Base-by-base conservation (phyloP, 139 green algal genomes). In the Chlamydomonas sp. region DNA sequence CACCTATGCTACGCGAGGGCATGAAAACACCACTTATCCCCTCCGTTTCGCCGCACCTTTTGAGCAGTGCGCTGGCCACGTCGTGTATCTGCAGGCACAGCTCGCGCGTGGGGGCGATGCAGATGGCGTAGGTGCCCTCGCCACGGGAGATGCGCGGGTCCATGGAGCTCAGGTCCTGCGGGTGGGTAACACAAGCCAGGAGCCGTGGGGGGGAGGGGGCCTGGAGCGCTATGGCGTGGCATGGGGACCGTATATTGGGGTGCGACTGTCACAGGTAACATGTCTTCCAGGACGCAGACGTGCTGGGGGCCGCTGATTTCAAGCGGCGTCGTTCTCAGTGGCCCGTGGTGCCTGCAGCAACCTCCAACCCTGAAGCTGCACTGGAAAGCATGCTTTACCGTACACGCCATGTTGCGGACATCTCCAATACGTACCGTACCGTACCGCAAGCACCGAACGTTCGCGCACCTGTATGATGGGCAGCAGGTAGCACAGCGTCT, bases 401-500 rank as follows among this genome's bases (percentile, higher is more conserved):
- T 49, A 10, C 49, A 68, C 9, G 49, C 58, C 77, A 49, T 81
- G 31, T 8, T 63, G 58, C n/a, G 63, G 14, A 67, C 49, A 17
- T 68, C 10, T 20, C 12, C 63, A 14, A 80, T 67, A 58, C 14
- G 63, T 14, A 17, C 64, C 80, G 64, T 66, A n/a, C 71, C 6
- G 62, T 58, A 14, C 61, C 62, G 10, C 15, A 69, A 75, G 17
- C 68, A 16, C 68, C 16, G 17, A 75, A 16, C 68, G 17, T n/a
- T 75, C 31, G 31, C 31, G 31, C 31, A 49, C 31, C 31, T 98
- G 80, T 57, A 99, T 90, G 5, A 99, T 96, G 58, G 97, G 97
- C 58, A 95, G 93, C 75, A 99, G 92, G 90, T 98, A 99, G 15
- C 94, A 91, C 77, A 99, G 91, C 2, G 97, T 99, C 91, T 99